These are phyloP conservation scores for Lachancea lanzarotensis DNA, from an alignment of 805 yeast genomes.

Conservation along the genomic window DNA sequence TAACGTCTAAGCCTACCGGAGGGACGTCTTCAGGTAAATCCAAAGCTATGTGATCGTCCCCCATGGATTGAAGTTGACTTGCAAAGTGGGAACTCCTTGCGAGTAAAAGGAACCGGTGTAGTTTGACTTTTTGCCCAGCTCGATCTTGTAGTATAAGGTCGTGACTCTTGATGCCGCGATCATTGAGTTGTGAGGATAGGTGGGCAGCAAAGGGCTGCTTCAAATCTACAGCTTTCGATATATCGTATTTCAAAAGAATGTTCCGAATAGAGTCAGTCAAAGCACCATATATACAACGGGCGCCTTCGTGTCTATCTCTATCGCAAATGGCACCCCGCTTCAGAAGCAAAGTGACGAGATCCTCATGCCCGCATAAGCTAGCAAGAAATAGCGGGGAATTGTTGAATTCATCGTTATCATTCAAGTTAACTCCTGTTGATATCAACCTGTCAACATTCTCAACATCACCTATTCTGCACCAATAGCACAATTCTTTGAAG, in stretches of 20 bases:
- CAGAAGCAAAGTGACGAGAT: conserved; percentile 53
- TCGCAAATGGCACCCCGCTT: conserved; percentile 71
- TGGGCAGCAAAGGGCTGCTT: conserved; percentile 70
- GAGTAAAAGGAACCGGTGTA: conserved; percentile 40
- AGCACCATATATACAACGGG: conserved; percentile 73
- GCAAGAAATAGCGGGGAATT: conserved; percentile 70
- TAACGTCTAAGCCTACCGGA: conserved; percentile 19
- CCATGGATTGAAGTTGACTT: conserved; percentile 17
- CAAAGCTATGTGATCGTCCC: conserved; percentile 20
- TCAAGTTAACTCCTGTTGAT: conserved; percentile 43
- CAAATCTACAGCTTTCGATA: conserved; percentile 60
- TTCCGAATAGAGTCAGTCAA: conserved; percentile 58
- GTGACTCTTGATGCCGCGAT: conserved; percentile 15
- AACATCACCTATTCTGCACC: conserved; percentile 64
- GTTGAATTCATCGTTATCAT: conserved; percentile 60
- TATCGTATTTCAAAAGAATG: conserved; percentile 51
- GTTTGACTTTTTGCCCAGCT: conserved; percentile 12
- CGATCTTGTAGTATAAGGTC: conserved; percentile 25
- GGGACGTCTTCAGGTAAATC: conserved; percentile 17
- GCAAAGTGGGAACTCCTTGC: conserved; percentile 34
- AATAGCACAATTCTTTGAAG: conserved; percentile 48
- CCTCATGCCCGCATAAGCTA: conserved; percentile 66
- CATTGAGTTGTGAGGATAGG: conserved; percentile 39
- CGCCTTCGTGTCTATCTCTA: conserved; percentile 77
- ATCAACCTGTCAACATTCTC: conserved; percentile 56